Evolutionary conservation across 768 basidiomycete species (phyloP).

Genomic region (Mycena chlorophos): DNA sequence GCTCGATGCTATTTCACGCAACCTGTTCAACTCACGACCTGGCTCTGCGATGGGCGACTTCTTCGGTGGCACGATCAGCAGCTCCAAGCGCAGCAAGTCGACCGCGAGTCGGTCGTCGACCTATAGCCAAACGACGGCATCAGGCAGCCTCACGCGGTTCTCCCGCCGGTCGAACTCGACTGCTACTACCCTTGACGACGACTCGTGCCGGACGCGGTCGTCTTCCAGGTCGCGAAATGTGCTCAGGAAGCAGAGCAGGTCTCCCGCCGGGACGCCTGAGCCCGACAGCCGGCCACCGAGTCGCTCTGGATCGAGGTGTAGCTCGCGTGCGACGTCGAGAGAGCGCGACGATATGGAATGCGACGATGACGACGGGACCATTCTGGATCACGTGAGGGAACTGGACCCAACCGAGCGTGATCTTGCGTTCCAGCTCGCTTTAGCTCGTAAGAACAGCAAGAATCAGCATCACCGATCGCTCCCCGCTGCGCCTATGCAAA

Average conservation of each 20-base stretch:
- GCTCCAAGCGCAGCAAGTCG: conserved; percentile 70
- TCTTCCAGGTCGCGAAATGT: conserved; percentile 52
- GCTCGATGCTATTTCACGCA: conserved; percentile 86
- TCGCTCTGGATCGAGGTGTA: conserved; percentile 34
- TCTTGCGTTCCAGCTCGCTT: conserved; percentile 71
- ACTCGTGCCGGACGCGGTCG: conserved; percentile 46
- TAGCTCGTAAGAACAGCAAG: conserved; percentile 83
- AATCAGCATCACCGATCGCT: conserved; percentile 60
- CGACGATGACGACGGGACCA: conserved; percentile 46
- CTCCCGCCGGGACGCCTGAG: conserved; percentile 44
- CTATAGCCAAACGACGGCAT: conserved; percentile 69
- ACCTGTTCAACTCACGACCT: conserved; percentile 74
- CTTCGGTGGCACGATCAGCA: conserved; percentile 70
- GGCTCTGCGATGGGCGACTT: conserved; percentile 73
- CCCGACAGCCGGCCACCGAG: conserved; percentile 49
- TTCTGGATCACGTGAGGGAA: conserved; percentile 36
- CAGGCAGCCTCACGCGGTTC: conserved; percentile 67
- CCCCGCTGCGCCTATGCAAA: conserved; percentile 42
- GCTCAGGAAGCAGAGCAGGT: conserved; percentile 40
- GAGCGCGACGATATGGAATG: conserved; percentile 44
- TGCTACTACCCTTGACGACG: conserved; percentile 62
- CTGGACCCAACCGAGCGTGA: conserved; percentile 75
- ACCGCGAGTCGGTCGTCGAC: conserved; percentile 70
- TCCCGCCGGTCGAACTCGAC: conserved; percentile 73
- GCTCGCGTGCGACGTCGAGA: conserved; percentile 42